Evolutionary conservation across 495 filamentous ascomycete genomes (phyloP), one percentile per base, ranked within the genome.

Genomic region (Talaromyces wortmannii): DNA sequence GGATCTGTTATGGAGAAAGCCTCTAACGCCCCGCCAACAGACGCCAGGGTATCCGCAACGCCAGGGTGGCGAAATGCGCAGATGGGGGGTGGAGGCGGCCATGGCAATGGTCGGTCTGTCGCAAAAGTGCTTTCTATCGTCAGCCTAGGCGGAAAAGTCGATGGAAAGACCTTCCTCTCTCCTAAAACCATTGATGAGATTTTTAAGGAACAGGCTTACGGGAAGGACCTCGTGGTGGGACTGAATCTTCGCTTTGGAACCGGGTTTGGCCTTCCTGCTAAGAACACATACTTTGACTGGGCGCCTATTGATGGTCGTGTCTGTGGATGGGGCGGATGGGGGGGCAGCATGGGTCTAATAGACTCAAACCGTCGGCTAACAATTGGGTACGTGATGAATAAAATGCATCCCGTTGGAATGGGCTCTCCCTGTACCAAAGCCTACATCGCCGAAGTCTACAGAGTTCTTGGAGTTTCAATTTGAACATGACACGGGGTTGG

Each of bases 341-440:
- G 75, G 0, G 75, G 75, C 0, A 76, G 72, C 0, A 61, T 74
- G 2, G 42, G 66, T 4, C 52, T 77, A 17, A 75, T 78, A 71
- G 75, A 78, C 61, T 23, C 67, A 6, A 70, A 71, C 33, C 60
- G 64, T 2, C 56, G 60, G 50, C 59, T 76, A 53, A 78, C 75
- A 3, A 67, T 77, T 45, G 60, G 53, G 4, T 78, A 76, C 63
- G 60, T 61, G 5, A 77, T 77, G 74, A 78, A 77, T 51, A 64
- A 65, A 56, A 75, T 76, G 71, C n/a, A n/a, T n/a, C n/a, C n/a
- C n/a, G n/a, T n/a, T n/a, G n/a, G n/a, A n/a, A n/a, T n/a, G n/a
- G n/a, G n/a, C n/a, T n/a, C n/a, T n/a, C n/a, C n/a, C n/a, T n/a
- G n/a, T n/a, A n/a, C n/a, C n/a, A n/a, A n/a, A n/a, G n/a, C n/a